Conservation (phyloP, 441 rosid genomes). For the Pelargonium citronellum region DNA sequence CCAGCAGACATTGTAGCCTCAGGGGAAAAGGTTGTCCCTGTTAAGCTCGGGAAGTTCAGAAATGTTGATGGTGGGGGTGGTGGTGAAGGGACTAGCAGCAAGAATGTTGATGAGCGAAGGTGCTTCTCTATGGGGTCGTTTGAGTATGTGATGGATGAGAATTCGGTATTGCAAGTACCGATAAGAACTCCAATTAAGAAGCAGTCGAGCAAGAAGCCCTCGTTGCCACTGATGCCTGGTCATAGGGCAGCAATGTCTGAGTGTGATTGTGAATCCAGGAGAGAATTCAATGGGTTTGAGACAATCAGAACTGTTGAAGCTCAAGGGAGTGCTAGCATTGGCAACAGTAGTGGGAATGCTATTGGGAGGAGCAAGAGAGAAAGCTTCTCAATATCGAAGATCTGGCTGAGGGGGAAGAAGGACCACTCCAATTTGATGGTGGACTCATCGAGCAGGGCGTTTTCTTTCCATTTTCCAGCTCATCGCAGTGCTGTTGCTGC, state of each 20-base stretch:
- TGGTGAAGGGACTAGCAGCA: conserved; percentile 41
- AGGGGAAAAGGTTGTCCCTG: conserved; percentile 55
- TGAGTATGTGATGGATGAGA: conserved; percentile 81
- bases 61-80: conserved; percentile 41
- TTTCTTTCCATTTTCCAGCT: conserved; percentile 55
- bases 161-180: conserved; percentile 61
- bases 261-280: conserved; percentile 60
- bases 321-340: conserved; percentile 15
- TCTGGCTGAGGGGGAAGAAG: conserved; percentile 61
- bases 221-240: conserved; percentile 48
- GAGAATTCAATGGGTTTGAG: conserved; percentile 48
- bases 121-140: conserved; percentile 92
- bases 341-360: conserved; percentile 23
- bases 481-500: conserved; percentile 25
- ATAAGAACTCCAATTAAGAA: conserved; percentile 56
- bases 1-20: conserved; percentile 23
- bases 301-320: conserved; percentile 27
- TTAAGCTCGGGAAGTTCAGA: conserved; percentile 80
- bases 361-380: conserved; percentile 43
- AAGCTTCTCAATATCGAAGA: conserved; percentile 79
- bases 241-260: conserved; percentile 69
- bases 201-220: conserved; percentile 48
- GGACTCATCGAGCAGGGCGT: conserved; percentile 59
- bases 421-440: conserved; percentile 33
- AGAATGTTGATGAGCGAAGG: conserved; percentile 50